Evolutionary conservation across 108 stramenopile genomes (phyloP).

Genomic region (Epithemia pelagica): DNA sequence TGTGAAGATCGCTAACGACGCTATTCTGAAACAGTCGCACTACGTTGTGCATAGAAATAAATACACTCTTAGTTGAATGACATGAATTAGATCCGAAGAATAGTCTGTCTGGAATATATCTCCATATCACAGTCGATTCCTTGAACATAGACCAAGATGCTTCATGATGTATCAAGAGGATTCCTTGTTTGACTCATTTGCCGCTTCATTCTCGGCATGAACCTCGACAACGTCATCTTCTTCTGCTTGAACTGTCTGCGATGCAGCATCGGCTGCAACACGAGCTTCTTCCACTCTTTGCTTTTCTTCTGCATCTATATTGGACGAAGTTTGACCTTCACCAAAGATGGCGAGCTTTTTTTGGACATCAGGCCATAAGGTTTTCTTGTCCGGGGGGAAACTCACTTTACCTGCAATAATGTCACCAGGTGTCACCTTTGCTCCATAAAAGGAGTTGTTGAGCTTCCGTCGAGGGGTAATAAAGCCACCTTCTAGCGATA

Average conservation of each 20-base stretch:
- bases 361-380: background rate
- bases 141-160: no score
- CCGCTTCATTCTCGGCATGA: background rate
- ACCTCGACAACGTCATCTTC: background rate
- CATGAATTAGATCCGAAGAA: no score
- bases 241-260: no score
- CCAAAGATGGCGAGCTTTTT: background rate
- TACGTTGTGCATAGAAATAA: no score
- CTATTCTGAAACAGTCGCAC: no score
- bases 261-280: background rate
- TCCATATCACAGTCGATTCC: no score
- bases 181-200: background rate
- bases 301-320: no score
- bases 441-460: background rate
- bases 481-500: constrained; percentile 60
- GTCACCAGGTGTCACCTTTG: background rate
- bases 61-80: no score
- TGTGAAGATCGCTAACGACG: no score
- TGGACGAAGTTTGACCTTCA: no score
- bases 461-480: background rate
- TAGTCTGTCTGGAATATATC: no score
- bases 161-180: no score
- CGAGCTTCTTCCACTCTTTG: background rate
- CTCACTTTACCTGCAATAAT: background rate
- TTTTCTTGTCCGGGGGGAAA: background rate